A percentile compares a stretch with the other conserved stretches of the same genome.
Evolutionary conservation across 2,329 filamentous ascomycete species (phyloP).

Genomic region (Chaetomium strumarium): DNA sequence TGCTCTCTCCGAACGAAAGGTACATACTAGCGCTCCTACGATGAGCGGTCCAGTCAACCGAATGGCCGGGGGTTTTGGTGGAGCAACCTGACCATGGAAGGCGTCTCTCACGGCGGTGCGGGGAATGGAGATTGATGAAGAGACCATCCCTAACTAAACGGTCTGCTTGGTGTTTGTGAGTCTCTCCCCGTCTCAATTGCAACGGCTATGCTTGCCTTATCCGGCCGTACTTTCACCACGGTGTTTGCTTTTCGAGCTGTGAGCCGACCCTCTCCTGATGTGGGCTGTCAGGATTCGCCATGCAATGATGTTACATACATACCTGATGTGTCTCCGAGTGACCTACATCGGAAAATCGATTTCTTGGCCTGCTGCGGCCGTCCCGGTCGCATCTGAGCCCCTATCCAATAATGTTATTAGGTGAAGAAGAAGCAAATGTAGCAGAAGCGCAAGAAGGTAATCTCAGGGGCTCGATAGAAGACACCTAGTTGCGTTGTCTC

Average conservation of each 20-base stretch:
- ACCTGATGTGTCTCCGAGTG: not conserved
- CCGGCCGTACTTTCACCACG: not conserved
- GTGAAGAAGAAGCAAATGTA: slow-evolving; percentile 17
- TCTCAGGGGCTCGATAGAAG: slow-evolving; percentile 13
- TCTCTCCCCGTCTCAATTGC: not conserved
- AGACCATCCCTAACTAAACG: slow-evolving; percentile 14
- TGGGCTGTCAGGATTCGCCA: not conserved
- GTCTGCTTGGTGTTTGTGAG: slow-evolving; percentile 10
- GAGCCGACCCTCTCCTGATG: not conserved
- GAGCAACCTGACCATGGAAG: slow-evolving; percentile 10
- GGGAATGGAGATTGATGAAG: not conserved
- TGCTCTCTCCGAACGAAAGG: slow-evolving; percentile 4
- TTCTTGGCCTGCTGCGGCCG: slow-evolving; percentile 20
- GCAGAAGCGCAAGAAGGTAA: not conserved
- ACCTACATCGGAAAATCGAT: slow-evolving; percentile 12
- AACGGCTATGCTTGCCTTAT: not conserved
- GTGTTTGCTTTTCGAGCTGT: not conserved
- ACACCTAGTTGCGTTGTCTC: not conserved
- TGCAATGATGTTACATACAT: not conserved
- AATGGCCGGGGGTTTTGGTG: not conserved
- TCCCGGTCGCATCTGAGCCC: slow-evolving; percentile 14
- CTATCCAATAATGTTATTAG: not conserved
- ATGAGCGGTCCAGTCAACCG: not conserved
- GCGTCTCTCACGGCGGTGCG: slow-evolving; percentile 3
- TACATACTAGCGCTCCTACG: not conserved